Conservation (phyloP, 2,329 filamentous ascomycete genomes). For the Blastomyces emzantsi region DNA sequence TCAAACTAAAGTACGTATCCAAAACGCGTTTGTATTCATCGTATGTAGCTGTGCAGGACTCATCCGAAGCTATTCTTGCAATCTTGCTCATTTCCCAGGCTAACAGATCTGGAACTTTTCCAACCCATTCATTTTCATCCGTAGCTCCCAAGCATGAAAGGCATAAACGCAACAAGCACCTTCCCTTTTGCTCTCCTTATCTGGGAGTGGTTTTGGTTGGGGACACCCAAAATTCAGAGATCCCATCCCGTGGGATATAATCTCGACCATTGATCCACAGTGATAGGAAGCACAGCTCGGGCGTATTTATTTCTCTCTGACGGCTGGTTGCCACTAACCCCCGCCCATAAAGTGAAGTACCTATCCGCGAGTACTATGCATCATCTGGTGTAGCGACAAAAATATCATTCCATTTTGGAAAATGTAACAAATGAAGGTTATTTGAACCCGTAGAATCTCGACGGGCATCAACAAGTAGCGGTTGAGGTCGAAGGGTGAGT, state of each 20-base stretch:
- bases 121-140: neutral
- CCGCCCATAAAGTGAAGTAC: neutral
- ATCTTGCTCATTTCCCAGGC: neutral
- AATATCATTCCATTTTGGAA: neutral
- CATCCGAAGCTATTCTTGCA: neutral
- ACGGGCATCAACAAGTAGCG: neutral
- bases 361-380: neutral
- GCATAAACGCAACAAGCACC: neutral
- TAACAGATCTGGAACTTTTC: neutral
- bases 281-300: neutral
- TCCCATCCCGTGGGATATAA: neutral
- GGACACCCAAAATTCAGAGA: neutral
- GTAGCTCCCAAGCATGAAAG: neutral
- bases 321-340: neutral
- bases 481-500: neutral
- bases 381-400: neutral
- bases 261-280: neutral
- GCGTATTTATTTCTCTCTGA: neutral
- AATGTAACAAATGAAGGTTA: neutral
- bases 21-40: neutral
- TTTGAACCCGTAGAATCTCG: neutral
- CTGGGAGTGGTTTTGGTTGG: neutral
- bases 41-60: neutral
- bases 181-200: neutral
- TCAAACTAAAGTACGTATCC: neutral